These are phyloP conservation scores for Nothopassalora personata DNA, from an alignment of 2,329 filamentous ascomycete genomes.

Conservation along the genomic window DNA sequence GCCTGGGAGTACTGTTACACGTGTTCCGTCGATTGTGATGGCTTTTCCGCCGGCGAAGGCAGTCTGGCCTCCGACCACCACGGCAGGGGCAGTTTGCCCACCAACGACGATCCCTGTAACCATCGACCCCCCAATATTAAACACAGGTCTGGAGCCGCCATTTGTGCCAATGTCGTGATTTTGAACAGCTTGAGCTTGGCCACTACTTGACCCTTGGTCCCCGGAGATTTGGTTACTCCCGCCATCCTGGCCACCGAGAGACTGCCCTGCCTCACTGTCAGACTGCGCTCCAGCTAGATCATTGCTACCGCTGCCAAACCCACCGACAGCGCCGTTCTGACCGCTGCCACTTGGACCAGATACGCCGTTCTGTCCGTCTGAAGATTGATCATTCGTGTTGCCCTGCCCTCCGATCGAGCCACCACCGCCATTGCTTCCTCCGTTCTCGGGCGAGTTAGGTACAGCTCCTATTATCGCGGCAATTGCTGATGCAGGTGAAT, in stretches of 20 bases:
- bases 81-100: conserved; percentile 11
- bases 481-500: conserved; percentile 13
- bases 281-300: background rate
- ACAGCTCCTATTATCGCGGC: conserved; percentile 8
- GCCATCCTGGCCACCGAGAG: background rate
- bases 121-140: conserved; percentile 15
- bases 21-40: conserved; percentile 34
- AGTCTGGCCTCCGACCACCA: conserved; percentile 28
- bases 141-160: background rate
- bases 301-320: background rate
- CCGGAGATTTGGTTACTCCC: background rate
- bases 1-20: conserved; percentile 30
- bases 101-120: conserved; percentile 19
- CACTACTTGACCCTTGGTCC: background rate
- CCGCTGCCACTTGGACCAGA: background rate
- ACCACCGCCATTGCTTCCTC: background rate
- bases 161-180: background rate
- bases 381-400: background rate
- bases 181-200: conserved; percentile 1
- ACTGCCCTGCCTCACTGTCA: background rate
- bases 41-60: conserved; percentile 24
- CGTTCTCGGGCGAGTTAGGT: background rate
- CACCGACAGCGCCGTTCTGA: background rate
- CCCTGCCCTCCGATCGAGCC: background rate
- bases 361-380: background rate